Evolutionary conservation across 768 basidiomycete species (phyloP), one percentile per base, ranked within the genome.

Genomic region (Mycena chlorophos): DNA sequence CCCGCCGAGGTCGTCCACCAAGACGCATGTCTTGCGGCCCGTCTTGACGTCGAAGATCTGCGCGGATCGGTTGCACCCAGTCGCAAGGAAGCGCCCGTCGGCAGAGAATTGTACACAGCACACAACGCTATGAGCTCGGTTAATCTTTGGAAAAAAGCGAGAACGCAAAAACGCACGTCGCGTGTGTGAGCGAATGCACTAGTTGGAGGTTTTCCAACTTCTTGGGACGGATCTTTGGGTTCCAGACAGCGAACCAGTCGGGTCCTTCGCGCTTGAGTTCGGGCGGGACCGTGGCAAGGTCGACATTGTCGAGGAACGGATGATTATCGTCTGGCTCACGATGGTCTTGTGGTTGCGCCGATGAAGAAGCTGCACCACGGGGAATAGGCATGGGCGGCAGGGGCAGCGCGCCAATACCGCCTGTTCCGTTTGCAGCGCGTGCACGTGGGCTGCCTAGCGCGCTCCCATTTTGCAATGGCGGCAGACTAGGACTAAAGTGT

Each of bases 31-130:
- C 72, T 91, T 92, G 10, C 65, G 68, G 0, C 96, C 96, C 1
- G 93, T 90, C 73, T 90, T 89, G 30, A 89, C 89, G 69, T 98
- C 94, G 67, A 91, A 98, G 55, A 99, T 94, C 70, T 97, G 96
- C 19, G 94, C 94, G 0, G 91, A 91, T 22, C 91, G 79, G 70
- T 97, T 96, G 72, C 91, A 96, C 16, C 94, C 94, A 17, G 94
- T 95, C 4, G 90, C 96, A 29, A 98, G 80, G 63, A 80, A 90
- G 69, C 89, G 90, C 26, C 96, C 96, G 68, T 98, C 94, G 14
- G 89, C 84, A 5, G 94, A 96, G 73, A 98, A 98, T 59, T 88
- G 84, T 19, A 98, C 96, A 67, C 95, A 97, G 69, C 96, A 98
- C 0, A 81, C 79, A 16, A 82, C 80, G 43, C 81, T 82, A n/a